These are phyloP conservation scores for Sugiyamaella paludigena DNA, from an alignment of 1,139 yeast genomes.

Conservation along the genomic window DNA sequence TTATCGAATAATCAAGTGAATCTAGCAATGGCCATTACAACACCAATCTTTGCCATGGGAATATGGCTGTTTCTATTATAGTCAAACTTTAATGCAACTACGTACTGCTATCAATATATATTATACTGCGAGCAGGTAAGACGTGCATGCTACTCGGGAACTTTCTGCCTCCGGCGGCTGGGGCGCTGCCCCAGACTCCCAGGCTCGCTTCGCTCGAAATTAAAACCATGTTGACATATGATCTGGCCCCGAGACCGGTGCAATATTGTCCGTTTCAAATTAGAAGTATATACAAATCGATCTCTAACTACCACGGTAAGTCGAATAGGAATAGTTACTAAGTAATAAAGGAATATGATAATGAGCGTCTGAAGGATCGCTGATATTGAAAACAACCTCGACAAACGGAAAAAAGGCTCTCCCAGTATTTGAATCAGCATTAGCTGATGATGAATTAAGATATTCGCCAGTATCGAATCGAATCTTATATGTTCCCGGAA, in stretches of 20 bases:
- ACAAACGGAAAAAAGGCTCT: conserved; percentile 73
- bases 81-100: background rate
- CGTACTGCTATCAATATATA: too few relatives aligned
- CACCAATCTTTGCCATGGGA: conserved; percentile 35
- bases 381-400: conserved; percentile 68
- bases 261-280: too few relatives aligned
- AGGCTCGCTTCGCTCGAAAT: conserved; percentile 3
- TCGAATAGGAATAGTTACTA: conserved; percentile 81
- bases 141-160: too few relatives aligned
- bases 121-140: too few relatives aligned
- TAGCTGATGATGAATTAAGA: conserved; percentile 69
- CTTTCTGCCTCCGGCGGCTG: conserved; percentile 5
- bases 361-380: conserved; percentile 67
- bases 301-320: conserved; percentile 78
- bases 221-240: too few relatives aligned
- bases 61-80: conserved; percentile 23
- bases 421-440: conserved; percentile 47
- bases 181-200: conserved; percentile 6
- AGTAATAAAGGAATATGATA: conserved; percentile 83
- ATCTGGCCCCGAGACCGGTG: too few relatives aligned
- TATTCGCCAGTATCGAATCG: conserved; percentile 58
- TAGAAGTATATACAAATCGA: too few relatives aligned
- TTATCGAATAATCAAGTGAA: conserved; percentile 47
- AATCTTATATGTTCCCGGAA: conserved; percentile 10
- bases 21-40: conserved; percentile 38